A percentile compares a stretch with the other conserved stretches of the same genome.
Conservation (phyloP, 2,329 filamentous ascomycete genomes). For the Drechslerella coelobrocha region DNA sequence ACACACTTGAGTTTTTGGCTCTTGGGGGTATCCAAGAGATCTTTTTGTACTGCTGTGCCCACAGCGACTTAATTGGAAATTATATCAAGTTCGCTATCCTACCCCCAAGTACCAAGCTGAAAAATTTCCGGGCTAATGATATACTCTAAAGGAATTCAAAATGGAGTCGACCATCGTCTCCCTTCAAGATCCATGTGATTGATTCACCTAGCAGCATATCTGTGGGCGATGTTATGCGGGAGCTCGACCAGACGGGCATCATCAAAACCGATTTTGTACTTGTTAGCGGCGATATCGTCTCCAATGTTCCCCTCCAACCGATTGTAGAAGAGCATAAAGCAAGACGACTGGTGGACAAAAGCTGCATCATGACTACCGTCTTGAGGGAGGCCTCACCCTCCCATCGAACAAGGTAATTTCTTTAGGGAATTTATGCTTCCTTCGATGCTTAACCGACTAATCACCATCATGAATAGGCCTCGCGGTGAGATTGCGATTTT, state of each 20-base stretch:
- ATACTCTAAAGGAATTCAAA: conserved; percentile 68
- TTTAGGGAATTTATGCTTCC: conserved; percentile 55
- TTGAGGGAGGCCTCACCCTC: conserved; percentile 76
- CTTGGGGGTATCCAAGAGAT: conserved; percentile 95
- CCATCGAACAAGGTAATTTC: conserved; percentile 75
- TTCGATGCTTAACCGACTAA: background rate
- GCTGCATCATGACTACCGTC: conserved; percentile 97
- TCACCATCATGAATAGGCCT: conserved; percentile 22
- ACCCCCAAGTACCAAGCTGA: background rate
- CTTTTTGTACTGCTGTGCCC: conserved; percentile 87
- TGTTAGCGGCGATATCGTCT: conserved; percentile 90
- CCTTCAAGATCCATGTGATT: conserved; percentile 80
- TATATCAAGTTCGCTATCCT: conserved; percentile 71
- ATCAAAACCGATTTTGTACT: conserved; percentile 90
- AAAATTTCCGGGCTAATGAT: conserved; percentile 14
- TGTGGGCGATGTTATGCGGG: conserved; percentile 91
- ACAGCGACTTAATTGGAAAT: conserved; percentile 83
- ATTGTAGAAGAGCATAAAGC: conserved; percentile 80
- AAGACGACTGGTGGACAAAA: conserved; percentile 81
- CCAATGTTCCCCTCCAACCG: conserved; percentile 82
- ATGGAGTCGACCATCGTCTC: conserved; percentile 74
- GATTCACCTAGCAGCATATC: conserved; percentile 82
- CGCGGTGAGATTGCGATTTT: conserved; percentile 68
- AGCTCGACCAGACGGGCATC: conserved; percentile 83
- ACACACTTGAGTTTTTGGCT: conserved; percentile 93